phyloP scores from a whole-genome alignment of 257 asterid genomes.

The Plantago elongata region DNA sequence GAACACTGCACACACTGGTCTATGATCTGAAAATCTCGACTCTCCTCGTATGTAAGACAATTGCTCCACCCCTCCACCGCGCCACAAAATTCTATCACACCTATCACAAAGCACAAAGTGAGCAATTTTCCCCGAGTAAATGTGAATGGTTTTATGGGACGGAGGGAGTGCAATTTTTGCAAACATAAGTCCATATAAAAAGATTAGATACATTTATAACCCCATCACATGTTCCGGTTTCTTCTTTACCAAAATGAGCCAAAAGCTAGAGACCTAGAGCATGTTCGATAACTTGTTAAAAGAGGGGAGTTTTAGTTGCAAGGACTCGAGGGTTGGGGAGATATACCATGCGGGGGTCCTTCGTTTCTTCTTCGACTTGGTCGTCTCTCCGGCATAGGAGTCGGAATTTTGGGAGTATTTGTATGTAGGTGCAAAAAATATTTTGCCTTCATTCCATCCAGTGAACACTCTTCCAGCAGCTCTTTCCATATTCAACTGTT shows the following conservation, averaged over 20 bases:
- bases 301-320: background rate
- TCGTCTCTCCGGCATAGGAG: slow-evolving; percentile 69
- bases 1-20: slow-evolving; percentile 77
- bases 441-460: slow-evolving; percentile 88
- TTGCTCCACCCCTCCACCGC: slow-evolving; percentile 60
- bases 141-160: no score
- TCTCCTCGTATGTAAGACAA: slow-evolving; percentile 71
- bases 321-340: background rate
- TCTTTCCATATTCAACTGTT: slow-evolving; percentile 69
- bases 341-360: slow-evolving; percentile 92
- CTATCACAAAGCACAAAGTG: slow-evolving; percentile 20
- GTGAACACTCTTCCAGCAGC: slow-evolving; percentile 74
- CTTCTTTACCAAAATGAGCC: no score
- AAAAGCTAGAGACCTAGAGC: no score
- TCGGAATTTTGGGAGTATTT: slow-evolving; percentile 80
- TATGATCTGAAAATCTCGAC: slow-evolving; percentile 80
- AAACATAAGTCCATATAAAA: no score
- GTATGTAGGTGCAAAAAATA: slow-evolving; percentile 83
- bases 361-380: slow-evolving; percentile 74
- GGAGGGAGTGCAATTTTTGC: no score
- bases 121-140: no score
- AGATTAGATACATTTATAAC: no score
- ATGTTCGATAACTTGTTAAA: no score
- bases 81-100: slow-evolving; percentile 92
- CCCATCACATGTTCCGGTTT: no score